Base-by-base conservation (phyloP, 176 grass and related monocot genomes). In the Juncus inflexus region DNA sequence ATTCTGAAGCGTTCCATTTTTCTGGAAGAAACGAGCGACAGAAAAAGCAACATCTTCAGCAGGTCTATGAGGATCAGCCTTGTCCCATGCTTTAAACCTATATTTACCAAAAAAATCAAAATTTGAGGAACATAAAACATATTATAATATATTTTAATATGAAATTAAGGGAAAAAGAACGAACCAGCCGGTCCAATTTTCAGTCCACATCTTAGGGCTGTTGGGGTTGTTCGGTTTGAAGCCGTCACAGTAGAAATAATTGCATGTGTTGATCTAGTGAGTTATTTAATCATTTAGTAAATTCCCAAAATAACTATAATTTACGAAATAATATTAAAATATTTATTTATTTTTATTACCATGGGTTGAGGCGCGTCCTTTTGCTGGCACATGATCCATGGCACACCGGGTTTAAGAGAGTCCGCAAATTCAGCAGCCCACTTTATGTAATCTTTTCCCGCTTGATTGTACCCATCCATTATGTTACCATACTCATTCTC, bases 131-230 rank as follows among this genome's bases (percentile, higher is more conserved):
- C 9, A 60, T 60, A 55, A 37, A 42, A 60, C 2, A 58, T 55
- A 15, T 35, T 11, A 47, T 69, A 6, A 0, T 53, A 28, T 28
- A 28, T 66, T 12, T 7, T 28, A 3, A 40, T 15, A 63, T 4
- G 2, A 40, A 49, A 12, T 35, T 12, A 15, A 65, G 5, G 64
- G 55, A 3, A 12, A 40, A 49, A 2, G 10, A 37, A 36, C 28
- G 35, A 39, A 96, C 91, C 91, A 88, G 64, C 91, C 91, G 11
- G 84, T 85, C 91, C 84, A 91, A 40, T 96, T 96, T 59, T 96
- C 91, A 0, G 91, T 96, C 91, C 91, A 96, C 0, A 96, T 83
- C 74, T 96, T 96, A 0, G 92, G 92, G 51, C 83, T 91, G 8
- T 49, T 84, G 0, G 56, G 67, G 47, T 83, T 74, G 2, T 91